phyloP scores from a whole-genome alignment of 331 rosid genomes.

The Telfairia occidentalis region DNA sequence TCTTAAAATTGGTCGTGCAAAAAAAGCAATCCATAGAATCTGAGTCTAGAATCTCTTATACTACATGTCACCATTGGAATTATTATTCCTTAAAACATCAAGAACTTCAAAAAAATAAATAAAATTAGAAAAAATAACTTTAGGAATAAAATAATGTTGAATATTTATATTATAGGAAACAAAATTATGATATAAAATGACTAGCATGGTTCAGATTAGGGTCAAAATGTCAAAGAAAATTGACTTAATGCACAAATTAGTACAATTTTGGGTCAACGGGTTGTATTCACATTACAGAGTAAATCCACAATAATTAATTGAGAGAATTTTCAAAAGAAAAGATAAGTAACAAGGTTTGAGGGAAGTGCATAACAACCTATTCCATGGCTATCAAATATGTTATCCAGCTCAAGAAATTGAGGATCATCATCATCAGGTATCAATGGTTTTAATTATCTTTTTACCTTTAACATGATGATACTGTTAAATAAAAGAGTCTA shows the following conservation, averaged over 20 bases:
- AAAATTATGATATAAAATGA: not conserved
- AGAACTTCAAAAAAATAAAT: not conserved
- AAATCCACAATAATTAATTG: too few species aligned
- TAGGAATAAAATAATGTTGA: not conserved
- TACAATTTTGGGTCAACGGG: not conserved
- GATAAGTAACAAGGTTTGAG: slow-evolving; percentile 8
- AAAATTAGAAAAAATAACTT: too few species aligned
- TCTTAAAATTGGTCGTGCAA: not conserved
- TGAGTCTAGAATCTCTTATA: not conserved
- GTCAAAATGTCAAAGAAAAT: not conserved
- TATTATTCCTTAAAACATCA: not conserved
- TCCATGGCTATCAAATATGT: slow-evolving; percentile 67
- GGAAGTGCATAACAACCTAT: slow-evolving; percentile 52
- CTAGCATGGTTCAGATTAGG: not conserved
- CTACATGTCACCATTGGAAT: too few species aligned
- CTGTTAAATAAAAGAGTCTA: slow-evolving; percentile 77
- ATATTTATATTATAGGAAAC: not conserved
- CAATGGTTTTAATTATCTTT: slow-evolving; percentile 84
- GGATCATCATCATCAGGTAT: slow-evolving; percentile 79
- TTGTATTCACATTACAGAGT: not conserved
- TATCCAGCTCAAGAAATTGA: slow-evolving; percentile 73
- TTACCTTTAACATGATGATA: slow-evolving; percentile 48
- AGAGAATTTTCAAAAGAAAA: slow-evolving; percentile 10
- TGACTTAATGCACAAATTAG: not conserved
- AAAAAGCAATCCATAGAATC: not conserved